Percentiles rank a stretch among this genome's conserved stretches.
Evolutionary conservation across 768 basidiomycete species (phyloP).

Genomic region (Tulasnella calospora): DNA sequence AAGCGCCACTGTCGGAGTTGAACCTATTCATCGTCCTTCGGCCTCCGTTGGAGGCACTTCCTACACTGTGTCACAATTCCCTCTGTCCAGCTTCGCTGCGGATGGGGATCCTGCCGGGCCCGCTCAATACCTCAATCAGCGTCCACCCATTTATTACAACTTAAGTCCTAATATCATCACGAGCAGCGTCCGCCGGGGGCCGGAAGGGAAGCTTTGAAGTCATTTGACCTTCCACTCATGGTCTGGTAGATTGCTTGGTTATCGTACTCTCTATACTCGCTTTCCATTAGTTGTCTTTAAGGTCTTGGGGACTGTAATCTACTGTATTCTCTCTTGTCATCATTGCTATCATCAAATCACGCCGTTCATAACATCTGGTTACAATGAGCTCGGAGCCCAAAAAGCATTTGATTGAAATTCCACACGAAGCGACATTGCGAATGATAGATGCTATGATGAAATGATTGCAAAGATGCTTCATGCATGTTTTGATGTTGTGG

Average conservation of each 20-base stretch:
- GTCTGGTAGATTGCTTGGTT: no score
- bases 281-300: not conserved
- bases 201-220: conserved; percentile 15
- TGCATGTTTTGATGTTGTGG: not conserved
- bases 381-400: not conserved
- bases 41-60: conserved; percentile 14
- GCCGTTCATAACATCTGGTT: not conserved
- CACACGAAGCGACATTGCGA: not conserved
- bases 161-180: conserved; percentile 16
- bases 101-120: not conserved
- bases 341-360: not conserved
- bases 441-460: not conserved
- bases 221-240: not conserved
- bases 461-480: conserved; percentile 6
- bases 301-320: not conserved
- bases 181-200: conserved; percentile 6
- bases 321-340: not conserved
- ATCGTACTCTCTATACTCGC: not conserved
- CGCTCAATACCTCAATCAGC: conserved; percentile 8
- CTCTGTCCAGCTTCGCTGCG: not conserved
- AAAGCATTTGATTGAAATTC: not conserved
- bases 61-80: conserved; percentile 20
- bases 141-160: conserved; percentile 7
- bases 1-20: not conserved
- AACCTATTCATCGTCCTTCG: not conserved